phyloP scores from a whole-genome alignment of 2,329 filamentous ascomycete genomes.

The Ophiostoma piceae region DNA sequence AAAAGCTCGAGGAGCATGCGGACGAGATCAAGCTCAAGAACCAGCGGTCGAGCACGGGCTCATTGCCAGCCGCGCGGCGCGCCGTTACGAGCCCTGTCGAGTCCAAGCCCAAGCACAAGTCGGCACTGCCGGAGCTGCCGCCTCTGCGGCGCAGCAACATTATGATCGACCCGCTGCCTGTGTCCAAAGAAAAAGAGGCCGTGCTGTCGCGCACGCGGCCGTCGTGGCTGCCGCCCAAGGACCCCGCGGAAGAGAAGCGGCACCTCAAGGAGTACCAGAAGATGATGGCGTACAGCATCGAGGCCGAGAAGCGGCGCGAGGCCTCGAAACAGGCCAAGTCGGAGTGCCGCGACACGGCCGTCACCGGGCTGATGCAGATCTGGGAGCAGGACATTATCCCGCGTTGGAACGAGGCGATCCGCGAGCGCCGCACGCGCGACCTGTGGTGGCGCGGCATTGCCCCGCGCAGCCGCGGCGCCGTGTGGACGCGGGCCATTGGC shows the following conservation, averaged over 20 bases:
- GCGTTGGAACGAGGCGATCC: constrained; percentile 67
- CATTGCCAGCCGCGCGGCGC: constrained; percentile 36
- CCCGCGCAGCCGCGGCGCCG: constrained; percentile 60
- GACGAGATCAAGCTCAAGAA: constrained; percentile 53
- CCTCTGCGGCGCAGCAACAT: constrained; percentile 68
- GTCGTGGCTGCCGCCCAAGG: constrained; percentile 80
- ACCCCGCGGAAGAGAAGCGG: constrained; percentile 82
- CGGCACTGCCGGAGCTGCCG: constrained; percentile 63
- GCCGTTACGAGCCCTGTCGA: constrained; percentile 33
- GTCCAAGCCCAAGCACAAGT: constrained; percentile 54
- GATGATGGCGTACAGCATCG: constrained; percentile 65
- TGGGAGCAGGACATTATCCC: constrained; percentile 76
- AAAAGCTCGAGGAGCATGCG: constrained; percentile 74
- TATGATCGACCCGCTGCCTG: constrained; percentile 77
- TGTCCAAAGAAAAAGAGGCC: constrained; percentile 82
- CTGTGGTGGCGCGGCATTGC: constrained; percentile 79
- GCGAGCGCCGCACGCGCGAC: constrained; percentile 64
- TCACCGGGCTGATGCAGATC: constrained; percentile 52
- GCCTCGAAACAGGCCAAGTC: constrained; percentile 48
- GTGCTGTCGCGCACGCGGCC: constrained; percentile 74
- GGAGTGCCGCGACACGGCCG: constrained; percentile 50
- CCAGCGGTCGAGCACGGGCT: constrained; percentile 37
- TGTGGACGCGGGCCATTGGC: constrained; percentile 67
- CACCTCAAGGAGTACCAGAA: constrained; percentile 81
- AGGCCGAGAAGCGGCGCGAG: constrained; percentile 56